Percentiles rank a stretch among this genome's conserved stretches.
phyloP scores from a whole-genome alignment of 2,329 filamentous ascomycete genomes.

The Aureobasidium mangrovei region DNA sequence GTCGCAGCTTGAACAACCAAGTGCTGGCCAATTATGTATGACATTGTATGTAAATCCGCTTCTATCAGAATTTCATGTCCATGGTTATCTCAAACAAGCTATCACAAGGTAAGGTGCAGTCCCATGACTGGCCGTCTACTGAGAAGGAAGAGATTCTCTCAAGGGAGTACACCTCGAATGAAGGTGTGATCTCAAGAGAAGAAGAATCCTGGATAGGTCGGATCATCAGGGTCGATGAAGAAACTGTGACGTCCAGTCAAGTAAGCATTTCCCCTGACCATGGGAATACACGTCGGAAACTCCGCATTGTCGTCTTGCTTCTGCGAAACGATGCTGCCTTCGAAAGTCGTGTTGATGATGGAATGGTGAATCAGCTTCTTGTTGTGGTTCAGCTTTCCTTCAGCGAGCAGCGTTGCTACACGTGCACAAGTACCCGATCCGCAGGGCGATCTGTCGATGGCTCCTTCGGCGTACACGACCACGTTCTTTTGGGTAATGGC shows the following conservation, averaged over 20 bases:
- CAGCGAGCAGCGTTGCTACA: constrained; percentile 18
- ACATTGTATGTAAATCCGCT: neutral
- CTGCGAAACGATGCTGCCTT: neutral
- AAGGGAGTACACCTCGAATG: too few species aligned
- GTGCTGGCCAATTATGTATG: neutral
- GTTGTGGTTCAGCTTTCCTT: neutral
- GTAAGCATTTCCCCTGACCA: constrained; percentile 9
- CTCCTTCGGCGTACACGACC: constrained; percentile 32
- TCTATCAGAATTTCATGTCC: too few species aligned
- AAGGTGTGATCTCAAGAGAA: neutral
- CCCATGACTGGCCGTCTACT: too few species aligned
- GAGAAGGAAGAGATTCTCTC: too few species aligned
- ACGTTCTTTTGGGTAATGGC: constrained; percentile 14
- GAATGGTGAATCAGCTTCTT: constrained; percentile 13
- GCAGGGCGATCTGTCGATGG: constrained; percentile 39
- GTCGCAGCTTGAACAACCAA: neutral
- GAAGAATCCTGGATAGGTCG: constrained; percentile 12
- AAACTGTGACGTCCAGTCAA: constrained; percentile 8
- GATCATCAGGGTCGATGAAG: constrained; percentile 12
- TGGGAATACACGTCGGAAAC: neutral
- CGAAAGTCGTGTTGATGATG: constrained; percentile 12
- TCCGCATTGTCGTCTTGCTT: neutral
- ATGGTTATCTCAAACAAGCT: too few species aligned
- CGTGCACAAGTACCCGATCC: constrained; percentile 26
- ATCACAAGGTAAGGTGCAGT: too few species aligned